Base-by-base conservation (phyloP, 805 yeast genomes). In the Yamadazyma sp. region DNA sequence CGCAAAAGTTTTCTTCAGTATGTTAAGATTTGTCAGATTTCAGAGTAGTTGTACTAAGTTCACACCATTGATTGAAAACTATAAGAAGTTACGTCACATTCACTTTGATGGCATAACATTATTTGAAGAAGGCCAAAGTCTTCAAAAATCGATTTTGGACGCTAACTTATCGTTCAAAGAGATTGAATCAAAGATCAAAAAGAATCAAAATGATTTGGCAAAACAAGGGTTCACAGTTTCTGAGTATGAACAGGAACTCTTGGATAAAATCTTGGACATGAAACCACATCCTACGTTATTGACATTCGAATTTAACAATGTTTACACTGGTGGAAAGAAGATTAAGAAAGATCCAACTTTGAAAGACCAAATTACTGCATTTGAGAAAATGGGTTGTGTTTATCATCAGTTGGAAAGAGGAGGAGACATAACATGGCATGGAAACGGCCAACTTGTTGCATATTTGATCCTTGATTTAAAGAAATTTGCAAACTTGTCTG, bases 391-490 rank as follows among this genome's bases (percentile, higher is more conserved):
- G 26, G 71, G 71, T n/a, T 82, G 88, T 11, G 69, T 70, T 20
- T 85, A 78, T 51, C 73, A 80, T n/a, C 91, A 86, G 49, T 75
- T 93, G 0, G 78, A 78, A 35, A 68, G 99, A 42, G 99, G 99
- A 11, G 99, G 99, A 0, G 95, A 93, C 55, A 78, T 93, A 1
- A 93, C 98, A 0, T 93, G 86, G 69, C 99, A 93, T 62, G 98
- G 98, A 0, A 84, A 93, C 1, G 98, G 98, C 0, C 99, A 93
- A 58, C 54, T 87, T 24, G 96, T 89, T 2, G 78, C 86, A 4
- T 93, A 91, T 52, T 80, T 93, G 8, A 71, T 93, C 1, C 35
- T 68, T 35, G 65, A 93, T 55, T 63, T 93, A 35, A 70, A 73
- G 43, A 70, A 74, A 21, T 83, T 84, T 48, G 49, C 61, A 22